Base-by-base conservation (phyloP, 257 asterid genomes). In the Solanum virginianum region DNA sequence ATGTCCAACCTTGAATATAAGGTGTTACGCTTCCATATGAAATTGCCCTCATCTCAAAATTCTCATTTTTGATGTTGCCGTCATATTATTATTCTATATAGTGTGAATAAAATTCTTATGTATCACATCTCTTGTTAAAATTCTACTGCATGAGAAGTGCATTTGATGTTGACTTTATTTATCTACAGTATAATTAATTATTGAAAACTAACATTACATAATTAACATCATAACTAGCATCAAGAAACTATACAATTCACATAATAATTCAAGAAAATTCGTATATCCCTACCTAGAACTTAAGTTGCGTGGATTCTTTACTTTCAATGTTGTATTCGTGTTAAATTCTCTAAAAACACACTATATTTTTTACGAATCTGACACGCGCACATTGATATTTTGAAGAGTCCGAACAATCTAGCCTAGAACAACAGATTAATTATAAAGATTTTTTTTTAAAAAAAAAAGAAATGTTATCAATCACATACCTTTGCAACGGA, bases 321-420 rank as follows among this genome's bases (percentile, higher is more conserved):
- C 29, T 29, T 29, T 29, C 32, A 29, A 29, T 29, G 32, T 0
- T 3, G 32, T 3, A 2, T 29, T 29, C 32, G 0, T 29, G 3
- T 29, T 3, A 29, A 3, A 29, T 2, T 29, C 32, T 29, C 32
- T 0, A 29, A 29, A 29, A 29, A 29, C 2, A 29, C 32, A 29
- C 0, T 29, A 29, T 29, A 29, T 29, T 29, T 29, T 29, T 29
- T 29, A 29, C 0, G 32, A 2, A 29, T 29, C 3, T 29, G 3
- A 32, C 36, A 32, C 4, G 4, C 0, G 4, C 1, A 32, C 0
- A 0, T 0, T 32, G 36, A 32, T 32, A 32, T 0, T 32, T 3
- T 32, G 36, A 32, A 32, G 36, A 32, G 36, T 4, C 7, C 41
- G 41, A 36, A 5, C 36, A 32, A 32, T 4, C 36, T 32, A 32